A percentile compares a stretch with the other conserved stretches of the same genome.
Conservation (phyloP, 2,329 filamentous ascomycete species). For the Leptoxyphium fumago region DNA sequence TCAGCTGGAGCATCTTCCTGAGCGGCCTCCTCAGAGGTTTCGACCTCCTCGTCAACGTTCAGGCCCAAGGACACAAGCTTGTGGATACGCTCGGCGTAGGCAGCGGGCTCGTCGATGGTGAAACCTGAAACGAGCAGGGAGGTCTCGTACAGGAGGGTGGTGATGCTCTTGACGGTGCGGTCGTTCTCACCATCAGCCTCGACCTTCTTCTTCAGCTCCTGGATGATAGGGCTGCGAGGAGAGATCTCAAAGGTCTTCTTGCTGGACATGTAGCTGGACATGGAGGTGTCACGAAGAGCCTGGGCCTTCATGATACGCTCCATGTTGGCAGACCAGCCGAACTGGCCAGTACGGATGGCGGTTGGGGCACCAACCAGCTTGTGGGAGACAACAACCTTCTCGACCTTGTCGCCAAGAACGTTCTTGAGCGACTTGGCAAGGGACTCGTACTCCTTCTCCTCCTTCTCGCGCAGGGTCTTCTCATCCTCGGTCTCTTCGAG, state of each 20-base stretch:
- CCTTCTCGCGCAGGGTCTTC: slow-evolving; percentile 86
- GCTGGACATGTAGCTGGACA: slow-evolving; percentile 99
- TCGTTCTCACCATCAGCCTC: slow-evolving; percentile 95
- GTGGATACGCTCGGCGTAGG: slow-evolving; percentile 98
- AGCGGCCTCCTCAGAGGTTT: slow-evolving; percentile 46
- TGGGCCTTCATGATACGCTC: slow-evolving; percentile 99
- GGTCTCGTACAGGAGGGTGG: slow-evolving; percentile 96
- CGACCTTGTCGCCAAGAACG: slow-evolving; percentile 96
- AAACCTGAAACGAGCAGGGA: slow-evolving; percentile 97
- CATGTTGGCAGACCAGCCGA: slow-evolving; percentile 99
- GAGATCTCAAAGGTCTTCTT: slow-evolving; percentile 99
- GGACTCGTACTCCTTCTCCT: slow-evolving; percentile 96
- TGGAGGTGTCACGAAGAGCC: slow-evolving; percentile 97
- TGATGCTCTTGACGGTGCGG: slow-evolving; percentile 98
- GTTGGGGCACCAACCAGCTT: slow-evolving; percentile 90
- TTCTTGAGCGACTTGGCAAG: slow-evolving; percentile 98
- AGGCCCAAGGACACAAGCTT: slow-evolving; percentile 96
- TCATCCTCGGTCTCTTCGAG: slow-evolving; percentile 99
- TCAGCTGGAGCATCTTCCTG: slow-evolving; percentile 46
- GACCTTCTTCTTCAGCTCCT: slow-evolving; percentile 99
- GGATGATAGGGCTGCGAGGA: slow-evolving; percentile 93
- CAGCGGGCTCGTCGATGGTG: slow-evolving; percentile 97
- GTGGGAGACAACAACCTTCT: slow-evolving; percentile 99
- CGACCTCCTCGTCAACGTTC: slow-evolving; percentile 90
- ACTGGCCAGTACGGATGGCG: slow-evolving; percentile 98